Percentiles rank a stretch among this genome's conserved stretches.
Conservation (phyloP, 352 stramenopile species). For the Phytophthora litchii region DNA sequence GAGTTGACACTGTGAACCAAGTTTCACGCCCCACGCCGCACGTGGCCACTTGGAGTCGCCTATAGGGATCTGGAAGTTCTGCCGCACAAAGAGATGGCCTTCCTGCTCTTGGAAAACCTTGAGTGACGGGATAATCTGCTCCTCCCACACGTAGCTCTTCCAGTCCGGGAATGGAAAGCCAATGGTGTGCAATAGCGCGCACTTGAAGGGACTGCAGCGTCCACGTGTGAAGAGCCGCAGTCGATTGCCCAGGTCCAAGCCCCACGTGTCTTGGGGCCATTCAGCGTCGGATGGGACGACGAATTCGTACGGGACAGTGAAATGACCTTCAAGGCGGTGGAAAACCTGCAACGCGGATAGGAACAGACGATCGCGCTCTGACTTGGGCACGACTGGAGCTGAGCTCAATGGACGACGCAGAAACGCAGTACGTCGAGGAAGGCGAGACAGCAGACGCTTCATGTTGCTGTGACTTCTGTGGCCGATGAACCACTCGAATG, state of each 20-base stretch:
- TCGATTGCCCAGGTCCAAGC: constrained; percentile 54
- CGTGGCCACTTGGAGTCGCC: constrained; percentile 80
- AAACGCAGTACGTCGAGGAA: not conserved
- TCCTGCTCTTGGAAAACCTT: constrained; percentile 81
- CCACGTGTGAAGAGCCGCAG: constrained; percentile 67
- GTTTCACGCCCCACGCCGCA: constrained; percentile 86
- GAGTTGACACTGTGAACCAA: constrained; percentile 91
- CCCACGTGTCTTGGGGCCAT: constrained; percentile 60
- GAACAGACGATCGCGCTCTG: constrained; percentile 57
- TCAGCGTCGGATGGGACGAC: constrained; percentile 42
- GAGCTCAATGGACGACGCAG: constrained; percentile 1
- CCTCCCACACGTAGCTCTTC: constrained; percentile 73
- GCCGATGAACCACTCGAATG: constrained; percentile 1
- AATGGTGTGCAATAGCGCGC: constrained; percentile 56
- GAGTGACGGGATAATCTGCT: constrained; percentile 79
- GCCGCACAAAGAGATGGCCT: constrained; percentile 92
- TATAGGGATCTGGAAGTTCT: constrained; percentile 86
- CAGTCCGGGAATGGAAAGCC: constrained; percentile 75
- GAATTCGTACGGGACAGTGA: constrained; percentile 68
- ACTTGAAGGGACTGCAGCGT: constrained; percentile 64
- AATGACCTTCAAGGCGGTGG: constrained; percentile 66
- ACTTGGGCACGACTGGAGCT: constrained; percentile 22
- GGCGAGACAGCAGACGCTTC: constrained; percentile 21
- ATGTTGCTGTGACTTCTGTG: too few relatives aligned
- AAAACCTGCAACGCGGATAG: constrained; percentile 56